These are phyloP conservation scores for Spiraea crenata DNA, from an alignment of 331 rosid species.

Conservation along the genomic window DNA sequence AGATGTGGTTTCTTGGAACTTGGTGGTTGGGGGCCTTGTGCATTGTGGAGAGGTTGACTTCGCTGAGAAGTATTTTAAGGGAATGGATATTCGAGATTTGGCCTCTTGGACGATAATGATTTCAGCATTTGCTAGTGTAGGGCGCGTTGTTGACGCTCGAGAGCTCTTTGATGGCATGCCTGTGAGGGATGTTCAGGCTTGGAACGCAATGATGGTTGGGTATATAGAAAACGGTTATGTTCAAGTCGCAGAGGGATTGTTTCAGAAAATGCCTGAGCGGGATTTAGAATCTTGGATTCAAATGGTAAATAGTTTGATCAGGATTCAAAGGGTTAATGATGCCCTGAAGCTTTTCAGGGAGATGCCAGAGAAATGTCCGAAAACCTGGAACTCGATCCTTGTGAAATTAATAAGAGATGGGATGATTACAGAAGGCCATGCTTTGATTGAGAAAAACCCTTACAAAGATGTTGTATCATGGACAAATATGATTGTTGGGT, in stretches of 20 bases:
- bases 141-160: slow-evolving; percentile 35
- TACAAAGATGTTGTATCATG: slow-evolving; percentile 41
- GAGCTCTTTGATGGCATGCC: slow-evolving; percentile 45
- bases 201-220: slow-evolving; percentile 48
- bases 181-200: slow-evolving; percentile 40
- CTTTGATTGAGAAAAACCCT: slow-evolving; percentile 39
- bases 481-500: slow-evolving; percentile 53
- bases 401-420: slow-evolving; percentile 37
- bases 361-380: slow-evolving; percentile 47
- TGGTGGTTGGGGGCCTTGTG: slow-evolving; percentile 47
- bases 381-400: slow-evolving; percentile 40
- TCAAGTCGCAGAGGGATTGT: slow-evolving; percentile 35
- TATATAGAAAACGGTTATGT: slow-evolving; percentile 36
- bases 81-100: slow-evolving; percentile 32
- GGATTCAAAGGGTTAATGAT: slow-evolving; percentile 29
- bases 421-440: slow-evolving; percentile 42
- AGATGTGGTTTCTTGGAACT: slow-evolving; percentile 58
- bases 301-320: slow-evolving; percentile 40
- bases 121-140: slow-evolving; percentile 29
- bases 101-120: slow-evolving; percentile 59
- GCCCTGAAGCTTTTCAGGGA: slow-evolving; percentile 44
- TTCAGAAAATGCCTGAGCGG: slow-evolving; percentile 40
- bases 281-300: slow-evolving; percentile 40
- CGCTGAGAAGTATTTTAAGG: slow-evolving; percentile 39
- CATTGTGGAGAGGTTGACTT: slow-evolving; percentile 31